A percentile compares a stretch with the other conserved stretches of the same genome.
Evolutionary conservation across 2,329 filamentous ascomycete genomes (phyloP).

Genomic region (Sporothrix pseudoabietina): DNA sequence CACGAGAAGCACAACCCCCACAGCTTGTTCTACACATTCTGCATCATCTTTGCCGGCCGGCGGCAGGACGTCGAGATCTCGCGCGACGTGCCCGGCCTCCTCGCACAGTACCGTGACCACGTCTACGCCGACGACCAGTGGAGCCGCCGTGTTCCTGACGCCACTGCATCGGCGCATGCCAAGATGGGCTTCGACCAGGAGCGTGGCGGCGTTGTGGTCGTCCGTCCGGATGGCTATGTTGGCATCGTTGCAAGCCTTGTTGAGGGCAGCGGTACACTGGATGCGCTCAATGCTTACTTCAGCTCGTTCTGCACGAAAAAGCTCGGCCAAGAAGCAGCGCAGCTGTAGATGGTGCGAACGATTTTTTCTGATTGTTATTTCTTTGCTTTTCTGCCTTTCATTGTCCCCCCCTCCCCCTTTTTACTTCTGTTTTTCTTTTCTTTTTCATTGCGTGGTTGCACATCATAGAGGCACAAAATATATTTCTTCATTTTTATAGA

Average conservation of each 20-base stretch:
- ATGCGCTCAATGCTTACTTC: constrained; percentile 82
- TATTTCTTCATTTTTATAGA: neutral
- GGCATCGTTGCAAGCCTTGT: constrained; percentile 72
- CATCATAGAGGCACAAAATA: neutral
- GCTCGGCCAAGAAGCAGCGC: constrained; percentile 46
- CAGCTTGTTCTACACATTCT: constrained; percentile 77
- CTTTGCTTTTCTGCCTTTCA: neutral
- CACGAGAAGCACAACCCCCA: constrained; percentile 86
- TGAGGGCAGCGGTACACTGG: constrained; percentile 76
- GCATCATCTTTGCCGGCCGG: constrained; percentile 70
- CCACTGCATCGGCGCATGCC: constrained; percentile 74
- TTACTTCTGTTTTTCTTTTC: neutral
- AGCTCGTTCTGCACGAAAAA: constrained; percentile 68
- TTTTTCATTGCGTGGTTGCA: neutral
- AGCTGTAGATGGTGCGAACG: constrained; percentile 41
- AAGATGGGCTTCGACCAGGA: constrained; percentile 81
- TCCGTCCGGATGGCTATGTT: constrained; percentile 85
- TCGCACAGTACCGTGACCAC: constrained; percentile 77
- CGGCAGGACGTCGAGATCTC: constrained; percentile 72
- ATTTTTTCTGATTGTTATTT: neutral
- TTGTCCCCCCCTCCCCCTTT: neutral
- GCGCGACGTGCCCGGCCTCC: constrained; percentile 66
- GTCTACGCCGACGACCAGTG: constrained; percentile 84
- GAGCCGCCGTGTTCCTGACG: constrained; percentile 69
- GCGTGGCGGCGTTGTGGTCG: constrained; percentile 76